Evolutionary conservation across 208 protist genomes (phyloP).

Genomic region (Leishmania tropica): DNA sequence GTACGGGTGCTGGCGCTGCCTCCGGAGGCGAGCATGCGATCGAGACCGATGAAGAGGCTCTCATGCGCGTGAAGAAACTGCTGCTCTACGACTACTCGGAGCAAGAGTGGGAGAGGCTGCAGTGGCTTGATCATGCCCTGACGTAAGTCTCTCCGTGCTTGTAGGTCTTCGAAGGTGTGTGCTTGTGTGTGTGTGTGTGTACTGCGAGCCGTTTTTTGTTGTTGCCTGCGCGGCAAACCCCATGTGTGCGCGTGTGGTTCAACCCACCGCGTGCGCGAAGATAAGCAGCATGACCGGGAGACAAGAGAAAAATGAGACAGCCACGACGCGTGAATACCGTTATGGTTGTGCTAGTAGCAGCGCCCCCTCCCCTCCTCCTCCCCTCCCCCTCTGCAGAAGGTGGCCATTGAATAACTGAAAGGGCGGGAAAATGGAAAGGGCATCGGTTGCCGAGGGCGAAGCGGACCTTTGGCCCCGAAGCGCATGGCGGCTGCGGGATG

Average conservation of each 20-base stretch:
- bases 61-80: constrained; percentile 31
- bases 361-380: not conserved
- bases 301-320: not conserved
- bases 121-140: constrained; percentile 24
- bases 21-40: not conserved
- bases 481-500: not conserved
- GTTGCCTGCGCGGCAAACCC: not conserved
- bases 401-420: not conserved
- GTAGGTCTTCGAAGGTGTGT: not conserved
- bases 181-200: not conserved
- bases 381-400: not conserved
- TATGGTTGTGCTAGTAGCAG: not conserved
- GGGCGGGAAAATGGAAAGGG: not conserved
- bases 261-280: not conserved
- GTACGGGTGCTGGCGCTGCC: not conserved
- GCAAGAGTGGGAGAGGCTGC: constrained; percentile 60
- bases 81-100: constrained; percentile 56
- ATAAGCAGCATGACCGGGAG: not conserved
- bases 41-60: constrained; percentile 11
- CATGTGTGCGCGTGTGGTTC: not conserved
- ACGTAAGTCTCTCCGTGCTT: constrained; percentile 8
- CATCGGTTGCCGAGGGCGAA: not conserved
- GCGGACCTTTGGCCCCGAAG: not conserved
- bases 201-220: not conserved
- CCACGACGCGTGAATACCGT: not conserved